Base-by-base conservation (phyloP, 2,329 filamentous ascomycete species). In the Hypoxylon sp. region DNA sequence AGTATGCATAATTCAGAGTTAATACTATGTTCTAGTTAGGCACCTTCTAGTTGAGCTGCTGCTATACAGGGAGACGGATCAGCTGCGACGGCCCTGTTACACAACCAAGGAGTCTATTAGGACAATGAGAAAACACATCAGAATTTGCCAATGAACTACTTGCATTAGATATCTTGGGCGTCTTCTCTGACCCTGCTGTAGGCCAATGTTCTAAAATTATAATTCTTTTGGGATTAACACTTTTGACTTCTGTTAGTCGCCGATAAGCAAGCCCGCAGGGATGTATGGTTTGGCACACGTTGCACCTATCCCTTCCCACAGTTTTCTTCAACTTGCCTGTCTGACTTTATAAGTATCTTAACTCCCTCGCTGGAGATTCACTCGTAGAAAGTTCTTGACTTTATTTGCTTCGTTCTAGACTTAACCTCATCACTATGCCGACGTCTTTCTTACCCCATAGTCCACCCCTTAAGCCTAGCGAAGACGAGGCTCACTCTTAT, bases 301-400 rank as follows among this genome's bases (percentile, higher is more conserved):
- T 52, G 16, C 16, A 57, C 54, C 52, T 23, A 61, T 58, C 57
- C 57, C 63, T 65, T 52, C 16, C 41, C 34, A 45, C 19, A 2
- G 14, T 21, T 29, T 46, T 39, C 32, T 30, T 37, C 45, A 50
- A 50, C 51, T n/a, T 32, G 5, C 19, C 6, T 29, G n/a, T 29
- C 60, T 21, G 12, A 16, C 25, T 53, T 41, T 25, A 25, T 19
- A 21, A 47, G 43, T 12, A 39, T 27, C 16, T 21, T 50, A 29
- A 7, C 25, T 9, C 29, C 27, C 9, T 50, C n/a, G 6, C 7
- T 5, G 5, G 14, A n/a, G 19, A 32, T 32, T 29, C 5, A 9
- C 41, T 6, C 8, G 12, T 45, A n/a, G 2, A 43, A 21, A 23
- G 21, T 41, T 23, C n/a, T 14, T 21, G 14, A n/a, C 14, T 14